These are phyloP conservation scores for Paecilomyces variotii DNA, from an alignment of 2,329 filamentous ascomycete genomes.

Conservation along the genomic window DNA sequence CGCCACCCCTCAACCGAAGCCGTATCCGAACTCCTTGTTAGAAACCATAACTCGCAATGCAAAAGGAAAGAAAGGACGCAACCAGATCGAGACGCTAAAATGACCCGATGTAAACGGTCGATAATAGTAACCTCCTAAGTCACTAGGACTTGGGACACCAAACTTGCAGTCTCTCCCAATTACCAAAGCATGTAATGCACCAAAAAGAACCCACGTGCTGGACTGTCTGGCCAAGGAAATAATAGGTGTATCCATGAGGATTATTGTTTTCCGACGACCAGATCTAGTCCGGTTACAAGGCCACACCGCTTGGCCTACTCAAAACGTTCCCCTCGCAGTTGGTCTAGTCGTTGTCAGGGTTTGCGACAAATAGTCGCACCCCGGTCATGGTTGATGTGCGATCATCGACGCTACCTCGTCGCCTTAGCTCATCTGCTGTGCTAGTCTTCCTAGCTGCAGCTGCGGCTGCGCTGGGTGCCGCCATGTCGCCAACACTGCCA, in stretches of 20 bases:
- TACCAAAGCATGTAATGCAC: background rate
- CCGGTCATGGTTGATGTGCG: constrained; percentile 40
- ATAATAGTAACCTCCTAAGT: background rate
- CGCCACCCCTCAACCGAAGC: background rate
- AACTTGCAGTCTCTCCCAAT: background rate
- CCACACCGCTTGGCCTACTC: background rate
- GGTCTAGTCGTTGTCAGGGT: constrained; percentile 36
- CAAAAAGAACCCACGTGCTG: background rate
- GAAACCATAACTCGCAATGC: constrained; percentile 4
- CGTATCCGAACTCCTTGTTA: background rate
- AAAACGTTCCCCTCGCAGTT: background rate
- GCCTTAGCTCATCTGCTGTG: constrained; percentile 36
- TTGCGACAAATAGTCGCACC: constrained; percentile 40
- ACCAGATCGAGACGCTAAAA: background rate
- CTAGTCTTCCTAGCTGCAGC: constrained; percentile 31
- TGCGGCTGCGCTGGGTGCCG: constrained; percentile 33
- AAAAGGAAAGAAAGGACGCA: constrained; percentile 1
- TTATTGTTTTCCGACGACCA: background rate
- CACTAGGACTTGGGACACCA: background rate
- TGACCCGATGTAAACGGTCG: background rate
- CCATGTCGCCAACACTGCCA: constrained; percentile 46
- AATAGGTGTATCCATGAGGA: background rate
- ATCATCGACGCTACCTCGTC: constrained; percentile 42
- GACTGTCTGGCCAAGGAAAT: background rate
- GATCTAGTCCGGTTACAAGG: background rate